phyloP scores from a whole-genome alignment of 148 eudicot genomes.

The Camellia sinensis region DNA sequence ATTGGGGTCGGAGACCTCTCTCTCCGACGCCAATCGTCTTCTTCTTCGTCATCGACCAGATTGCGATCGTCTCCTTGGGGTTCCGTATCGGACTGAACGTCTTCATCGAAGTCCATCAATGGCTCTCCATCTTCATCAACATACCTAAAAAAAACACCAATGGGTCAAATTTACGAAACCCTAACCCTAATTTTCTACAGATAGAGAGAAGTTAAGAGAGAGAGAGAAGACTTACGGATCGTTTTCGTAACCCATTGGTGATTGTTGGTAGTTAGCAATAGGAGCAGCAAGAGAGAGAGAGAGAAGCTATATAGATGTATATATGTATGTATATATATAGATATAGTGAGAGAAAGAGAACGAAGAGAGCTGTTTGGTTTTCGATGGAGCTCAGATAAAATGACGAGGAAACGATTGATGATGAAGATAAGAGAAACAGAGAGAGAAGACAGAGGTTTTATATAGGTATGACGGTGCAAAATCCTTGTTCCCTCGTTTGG shows the following conservation, averaged over 20 bases:
- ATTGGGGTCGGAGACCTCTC: conserved; percentile 54
- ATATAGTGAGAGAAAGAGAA: background rate
- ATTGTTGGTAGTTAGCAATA: background rate
- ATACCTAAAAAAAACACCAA: conserved; percentile 36
- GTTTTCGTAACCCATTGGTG: conserved; percentile 49
- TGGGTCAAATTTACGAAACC: conserved; percentile 32
- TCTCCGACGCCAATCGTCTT: conserved; percentile 38
- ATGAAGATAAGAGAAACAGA: background rate
- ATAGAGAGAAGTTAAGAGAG: background rate
- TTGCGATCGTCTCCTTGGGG: conserved; percentile 31
- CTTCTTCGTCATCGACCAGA: conserved; percentile 37
- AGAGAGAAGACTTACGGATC: conserved; percentile 49
- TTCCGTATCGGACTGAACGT: conserved; percentile 61
- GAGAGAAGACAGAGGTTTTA: background rate
- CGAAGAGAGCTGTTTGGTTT: background rate
- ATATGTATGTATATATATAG: too few species aligned
- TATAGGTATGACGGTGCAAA: too few species aligned
- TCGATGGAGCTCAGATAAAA: background rate
- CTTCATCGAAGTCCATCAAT: conserved; percentile 64
- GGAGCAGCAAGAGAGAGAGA: background rate
- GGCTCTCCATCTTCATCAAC: conserved; percentile 89
- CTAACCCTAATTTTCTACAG: conserved; percentile 27
- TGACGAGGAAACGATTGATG: background rate
- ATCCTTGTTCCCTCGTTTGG: too few species aligned
- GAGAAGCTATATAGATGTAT: background rate